phyloP scores from a whole-genome alignment of 2,329 filamentous ascomycete species.

The Fusarium sp. region DNA sequence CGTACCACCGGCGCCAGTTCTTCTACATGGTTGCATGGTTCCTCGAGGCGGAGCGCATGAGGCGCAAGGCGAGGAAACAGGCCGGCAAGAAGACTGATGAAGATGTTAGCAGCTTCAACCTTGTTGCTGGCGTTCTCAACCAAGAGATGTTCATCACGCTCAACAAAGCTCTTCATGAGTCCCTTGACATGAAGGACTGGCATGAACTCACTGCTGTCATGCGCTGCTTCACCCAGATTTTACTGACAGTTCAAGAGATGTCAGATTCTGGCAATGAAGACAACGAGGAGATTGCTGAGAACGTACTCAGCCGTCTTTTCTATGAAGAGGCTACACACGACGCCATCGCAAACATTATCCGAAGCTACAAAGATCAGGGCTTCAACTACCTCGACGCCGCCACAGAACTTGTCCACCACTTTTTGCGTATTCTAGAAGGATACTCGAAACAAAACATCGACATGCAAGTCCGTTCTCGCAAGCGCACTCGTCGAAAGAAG shows the following conservation, averaged over 20 bases:
- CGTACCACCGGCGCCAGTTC: slow-evolving; percentile 81
- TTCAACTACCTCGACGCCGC: slow-evolving; percentile 92
- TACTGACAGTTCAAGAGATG: slow-evolving; percentile 94
- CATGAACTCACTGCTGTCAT: slow-evolving; percentile 85
- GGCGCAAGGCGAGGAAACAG: slow-evolving; percentile 67
- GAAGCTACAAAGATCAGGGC: slow-evolving; percentile 90
- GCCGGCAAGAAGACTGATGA: slow-evolving; percentile 56
- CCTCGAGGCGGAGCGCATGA: slow-evolving; percentile 79
- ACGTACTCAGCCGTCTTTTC: slow-evolving; percentile 95
- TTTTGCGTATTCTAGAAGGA: slow-evolving; percentile 86
- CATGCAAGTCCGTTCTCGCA: slow-evolving; percentile 86
- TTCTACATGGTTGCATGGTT: slow-evolving; percentile 96
- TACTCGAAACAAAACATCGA: slow-evolving; percentile 96
- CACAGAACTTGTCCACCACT: slow-evolving; percentile 90
- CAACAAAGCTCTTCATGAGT: slow-evolving; percentile 80
- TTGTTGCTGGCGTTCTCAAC: slow-evolving; percentile 88
- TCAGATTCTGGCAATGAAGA: slow-evolving; percentile 81
- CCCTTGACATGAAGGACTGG: slow-evolving; percentile 86
- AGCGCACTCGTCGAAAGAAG: slow-evolving; percentile 75
- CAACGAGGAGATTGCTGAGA: slow-evolving; percentile 97
- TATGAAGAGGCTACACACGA: slow-evolving; percentile 97
- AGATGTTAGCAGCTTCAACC: slow-evolving; percentile 77
- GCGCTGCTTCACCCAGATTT: slow-evolving; percentile 93
- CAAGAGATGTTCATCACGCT: slow-evolving; percentile 94
- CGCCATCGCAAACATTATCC: slow-evolving; percentile 77